Evolutionary conservation across 2,329 filamentous ascomycete species (phyloP).

Genomic region (Aspergillus niger): DNA sequence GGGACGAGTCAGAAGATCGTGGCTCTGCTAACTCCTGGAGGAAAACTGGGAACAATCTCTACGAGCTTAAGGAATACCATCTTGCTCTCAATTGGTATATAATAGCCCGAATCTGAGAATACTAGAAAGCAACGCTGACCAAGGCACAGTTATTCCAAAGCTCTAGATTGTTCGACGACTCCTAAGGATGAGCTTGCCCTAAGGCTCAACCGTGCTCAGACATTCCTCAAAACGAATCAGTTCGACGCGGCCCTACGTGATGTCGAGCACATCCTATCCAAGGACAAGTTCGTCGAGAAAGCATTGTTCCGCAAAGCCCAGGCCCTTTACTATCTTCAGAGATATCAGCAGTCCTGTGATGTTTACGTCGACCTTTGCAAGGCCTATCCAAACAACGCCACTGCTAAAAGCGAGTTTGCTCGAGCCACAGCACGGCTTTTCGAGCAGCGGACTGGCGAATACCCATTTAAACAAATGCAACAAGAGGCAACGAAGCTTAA

Average conservation of each 20-base stretch:
- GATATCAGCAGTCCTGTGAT: conserved; percentile 41
- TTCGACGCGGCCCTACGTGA: conserved; percentile 42
- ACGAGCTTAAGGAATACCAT: conserved; percentile 12
- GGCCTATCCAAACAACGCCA: conserved; percentile 39
- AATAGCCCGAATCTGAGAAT: neutral
- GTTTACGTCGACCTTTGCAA: conserved; percentile 37
- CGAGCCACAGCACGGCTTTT: conserved; percentile 27
- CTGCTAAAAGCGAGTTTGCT: conserved; percentile 31
- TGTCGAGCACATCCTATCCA: conserved; percentile 22
- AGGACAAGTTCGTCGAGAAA: conserved; percentile 42
- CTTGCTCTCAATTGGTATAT: conserved; percentile 32
- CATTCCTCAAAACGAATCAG: conserved; percentile 31
- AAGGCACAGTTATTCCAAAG: conserved; percentile 40
- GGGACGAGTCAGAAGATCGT: neutral
- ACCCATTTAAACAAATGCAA: conserved; percentile 30
- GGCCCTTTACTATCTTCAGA: conserved; percentile 48
- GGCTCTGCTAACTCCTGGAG: conserved; percentile 17
- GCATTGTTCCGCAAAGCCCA: conserved; percentile 48
- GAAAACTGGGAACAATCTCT: conserved; percentile 38
- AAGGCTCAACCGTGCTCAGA: conserved; percentile 41
- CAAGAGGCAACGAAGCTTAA: conserved; percentile 34
- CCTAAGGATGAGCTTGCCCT: conserved; percentile 36
- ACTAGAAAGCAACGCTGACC: neutral
- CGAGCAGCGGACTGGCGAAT: conserved; percentile 24
- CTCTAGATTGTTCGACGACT: conserved; percentile 37